A percentile compares a stretch with the other conserved stretches of the same genome.
Conservation (phyloP, 2,329 filamentous ascomycete genomes). For the Clathrospora elynae region DNA sequence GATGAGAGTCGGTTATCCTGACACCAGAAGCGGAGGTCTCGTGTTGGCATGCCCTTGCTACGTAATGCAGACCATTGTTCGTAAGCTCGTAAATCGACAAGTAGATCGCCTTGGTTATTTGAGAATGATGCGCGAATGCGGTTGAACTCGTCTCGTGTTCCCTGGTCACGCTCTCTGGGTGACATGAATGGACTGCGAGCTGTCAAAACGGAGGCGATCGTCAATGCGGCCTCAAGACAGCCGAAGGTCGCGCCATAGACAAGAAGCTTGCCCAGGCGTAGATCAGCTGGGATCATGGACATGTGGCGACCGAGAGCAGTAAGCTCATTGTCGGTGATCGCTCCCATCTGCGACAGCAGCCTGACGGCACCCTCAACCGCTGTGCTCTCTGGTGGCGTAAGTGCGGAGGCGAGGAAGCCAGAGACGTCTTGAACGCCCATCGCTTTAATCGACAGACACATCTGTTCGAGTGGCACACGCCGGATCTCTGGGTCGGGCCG, state of each 20-base stretch:
- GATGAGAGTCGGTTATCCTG: constrained; percentile 82
- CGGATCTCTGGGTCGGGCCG: constrained; percentile 92
- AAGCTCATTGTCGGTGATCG: constrained; percentile 81
- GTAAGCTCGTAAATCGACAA: constrained; percentile 85
- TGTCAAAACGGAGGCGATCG: constrained; percentile 90
- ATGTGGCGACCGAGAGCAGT: constrained; percentile 91
- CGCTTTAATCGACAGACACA: constrained; percentile 90
- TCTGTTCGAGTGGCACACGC: constrained; percentile 88
- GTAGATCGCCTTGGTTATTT: constrained; percentile 78
- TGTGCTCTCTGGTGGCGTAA: constrained; percentile 83
- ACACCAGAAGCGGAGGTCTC: constrained; percentile 76
- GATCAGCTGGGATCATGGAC: constrained; percentile 91
- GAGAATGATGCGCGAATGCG: constrained; percentile 76
- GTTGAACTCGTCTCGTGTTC: constrained; percentile 81
- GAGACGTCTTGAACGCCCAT: constrained; percentile 89
- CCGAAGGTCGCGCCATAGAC: constrained; percentile 94
- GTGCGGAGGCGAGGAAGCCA: constrained; percentile 79
- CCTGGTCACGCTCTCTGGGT: constrained; percentile 80
- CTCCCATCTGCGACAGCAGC: constrained; percentile 82
- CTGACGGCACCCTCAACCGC: constrained; percentile 86
- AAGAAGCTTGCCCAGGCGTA: constrained; percentile 92
- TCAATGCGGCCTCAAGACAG: constrained; percentile 85
- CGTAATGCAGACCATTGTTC: constrained; percentile 77
- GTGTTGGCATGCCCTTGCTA: constrained; percentile 60
- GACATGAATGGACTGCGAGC: constrained; percentile 85